Evolutionary conservation across 176 grass and related monocot genomes (phyloP).

Genomic region (Oryza glaberrima): DNA sequence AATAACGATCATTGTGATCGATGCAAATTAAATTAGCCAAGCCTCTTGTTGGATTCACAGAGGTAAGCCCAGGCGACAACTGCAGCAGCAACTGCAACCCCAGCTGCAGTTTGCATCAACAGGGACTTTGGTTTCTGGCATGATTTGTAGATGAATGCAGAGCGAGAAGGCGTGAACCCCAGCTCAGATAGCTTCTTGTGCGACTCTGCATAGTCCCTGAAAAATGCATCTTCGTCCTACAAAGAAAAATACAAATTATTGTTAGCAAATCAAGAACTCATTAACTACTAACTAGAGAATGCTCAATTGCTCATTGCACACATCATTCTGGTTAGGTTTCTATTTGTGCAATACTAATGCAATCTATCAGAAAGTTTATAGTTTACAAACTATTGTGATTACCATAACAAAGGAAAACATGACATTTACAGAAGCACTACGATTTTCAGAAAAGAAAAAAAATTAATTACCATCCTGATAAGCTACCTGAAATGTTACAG

Average conservation of each 20-base stretch:
- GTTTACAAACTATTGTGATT: not conserved
- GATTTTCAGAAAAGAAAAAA: too few species aligned
- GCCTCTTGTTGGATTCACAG: slow-evolving; percentile 39
- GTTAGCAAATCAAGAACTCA: not conserved
- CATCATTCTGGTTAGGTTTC: too few species aligned
- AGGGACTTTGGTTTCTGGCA: not conserved
- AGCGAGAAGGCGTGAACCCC: slow-evolving; percentile 55
- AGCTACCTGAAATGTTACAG: not conserved
- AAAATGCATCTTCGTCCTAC: slow-evolving; percentile 67
- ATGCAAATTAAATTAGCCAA: slow-evolving; percentile 26
- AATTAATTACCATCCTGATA: not conserved
- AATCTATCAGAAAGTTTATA: not conserved
- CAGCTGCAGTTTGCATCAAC: slow-evolving; percentile 34
- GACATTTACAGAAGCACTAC: not conserved
- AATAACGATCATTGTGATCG: not conserved
- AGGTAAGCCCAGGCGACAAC: slow-evolving; percentile 43
- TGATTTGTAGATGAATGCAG: not conserved
- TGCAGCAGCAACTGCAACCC: slow-evolving; percentile 37
- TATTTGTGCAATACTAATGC: too few species aligned
- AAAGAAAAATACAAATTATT: not conserved
- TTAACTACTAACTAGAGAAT: too few species aligned
- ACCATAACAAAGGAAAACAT: not conserved
- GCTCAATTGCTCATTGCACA: too few species aligned
- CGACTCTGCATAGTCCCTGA: slow-evolving; percentile 60
- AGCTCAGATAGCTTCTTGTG: slow-evolving; percentile 75